phyloP scores from a whole-genome alignment of 164 flowering plant species.

The Stephania cephalantha region DNA sequence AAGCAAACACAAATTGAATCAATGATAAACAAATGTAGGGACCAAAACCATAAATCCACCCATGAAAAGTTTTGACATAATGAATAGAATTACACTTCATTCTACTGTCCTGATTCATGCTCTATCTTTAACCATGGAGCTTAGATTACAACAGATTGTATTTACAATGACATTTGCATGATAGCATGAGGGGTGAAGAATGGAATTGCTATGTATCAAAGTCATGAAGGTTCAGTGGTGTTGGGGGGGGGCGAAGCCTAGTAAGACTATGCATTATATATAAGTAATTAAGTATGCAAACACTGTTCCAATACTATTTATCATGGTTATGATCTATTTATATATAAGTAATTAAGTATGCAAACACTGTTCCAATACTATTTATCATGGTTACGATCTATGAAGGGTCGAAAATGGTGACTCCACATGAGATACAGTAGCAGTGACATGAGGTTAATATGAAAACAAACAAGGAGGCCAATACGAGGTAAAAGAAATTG shows the following conservation, averaged over 20 bases:
- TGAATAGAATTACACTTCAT: background rate
- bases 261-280: no score
- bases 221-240: no score
- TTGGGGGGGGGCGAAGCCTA: no score
- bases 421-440: background rate
- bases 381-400: background rate
- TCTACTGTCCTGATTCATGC: background rate
- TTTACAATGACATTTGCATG: background rate
- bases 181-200: no score
- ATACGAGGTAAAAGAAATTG: background rate
- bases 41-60: background rate
- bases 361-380: background rate
- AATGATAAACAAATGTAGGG: background rate
- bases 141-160: background rate
- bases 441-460: background rate
- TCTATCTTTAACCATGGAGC: background rate
- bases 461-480: background rate
- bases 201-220: no score
- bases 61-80: background rate
- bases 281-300: background rate
- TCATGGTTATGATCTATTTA: background rate
- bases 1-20: background rate
- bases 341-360: no score
- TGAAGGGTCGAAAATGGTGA: background rate
- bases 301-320: background rate